Conservation (phyloP, 1,284 basidiomycete species). For the Pseudozyma hubeiensis region DNA sequence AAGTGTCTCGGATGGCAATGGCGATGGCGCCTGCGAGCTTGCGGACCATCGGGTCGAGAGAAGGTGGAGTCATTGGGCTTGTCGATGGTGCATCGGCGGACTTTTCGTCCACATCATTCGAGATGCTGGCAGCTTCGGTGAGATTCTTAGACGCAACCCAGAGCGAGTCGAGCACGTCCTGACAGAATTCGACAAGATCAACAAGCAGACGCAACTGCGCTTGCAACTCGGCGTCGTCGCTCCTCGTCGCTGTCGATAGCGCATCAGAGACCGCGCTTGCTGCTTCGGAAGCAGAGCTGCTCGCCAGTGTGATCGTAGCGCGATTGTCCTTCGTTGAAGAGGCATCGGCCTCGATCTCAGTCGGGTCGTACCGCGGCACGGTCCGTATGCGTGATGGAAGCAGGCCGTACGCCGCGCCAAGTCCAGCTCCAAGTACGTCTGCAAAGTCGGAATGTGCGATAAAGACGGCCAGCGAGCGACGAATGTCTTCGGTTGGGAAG, state of each 20-base stretch:
- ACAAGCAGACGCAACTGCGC: conserved; percentile 86
- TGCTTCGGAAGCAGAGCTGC: conserved; percentile 21
- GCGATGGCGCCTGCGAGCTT: conserved; percentile 46
- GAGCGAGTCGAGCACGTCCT: conserved; percentile 76
- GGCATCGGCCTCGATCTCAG: conserved; percentile 14
- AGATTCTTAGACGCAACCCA: conserved; percentile 33
- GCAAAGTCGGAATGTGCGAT: conserved; percentile 95
- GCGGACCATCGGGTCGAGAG: conserved; percentile 36
- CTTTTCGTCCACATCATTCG: conserved; percentile 19
- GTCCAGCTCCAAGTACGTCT: conserved; percentile 91
- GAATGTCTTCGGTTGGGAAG: conserved; percentile 32
- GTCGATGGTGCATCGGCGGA: neutral
- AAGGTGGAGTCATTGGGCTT: neutral
- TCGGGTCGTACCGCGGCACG: conserved; percentile 31
- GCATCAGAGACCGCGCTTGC: conserved; percentile 17
- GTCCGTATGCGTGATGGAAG: conserved; percentile 73
- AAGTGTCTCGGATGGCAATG: conserved; percentile 80
- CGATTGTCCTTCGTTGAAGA: conserved; percentile 5
- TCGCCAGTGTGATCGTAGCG: conserved; percentile 38
- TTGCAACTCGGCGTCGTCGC: conserved; percentile 77
- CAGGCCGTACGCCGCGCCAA: conserved; percentile 92
- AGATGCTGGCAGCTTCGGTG: conserved; percentile 7
- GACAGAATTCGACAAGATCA: conserved; percentile 88
- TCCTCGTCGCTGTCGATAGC: conserved; percentile 69
- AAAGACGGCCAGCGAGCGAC: conserved; percentile 83